Evolutionary conservation across 2,329 filamentous ascomycete genomes (phyloP).

Genomic region (Pseudogymnoascus sp.): DNA sequence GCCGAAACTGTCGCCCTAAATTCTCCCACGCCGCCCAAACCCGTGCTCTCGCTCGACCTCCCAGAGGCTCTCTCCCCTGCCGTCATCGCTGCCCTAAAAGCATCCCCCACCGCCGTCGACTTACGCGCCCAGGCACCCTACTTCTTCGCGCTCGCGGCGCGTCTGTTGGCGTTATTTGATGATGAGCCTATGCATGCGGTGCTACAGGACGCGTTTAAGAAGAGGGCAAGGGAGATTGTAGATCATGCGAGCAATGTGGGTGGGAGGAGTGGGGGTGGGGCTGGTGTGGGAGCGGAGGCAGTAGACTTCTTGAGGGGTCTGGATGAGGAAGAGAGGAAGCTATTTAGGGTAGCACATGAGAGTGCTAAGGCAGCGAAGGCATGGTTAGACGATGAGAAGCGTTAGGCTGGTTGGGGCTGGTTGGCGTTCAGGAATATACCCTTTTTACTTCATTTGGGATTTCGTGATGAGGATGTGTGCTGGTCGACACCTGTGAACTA

Average conservation of each 20-base stretch:
- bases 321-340: constrained; percentile 76
- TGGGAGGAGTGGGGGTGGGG: constrained; percentile 60
- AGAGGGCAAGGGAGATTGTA: constrained; percentile 70
- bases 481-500: not conserved
- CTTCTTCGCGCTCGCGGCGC: constrained; percentile 77
- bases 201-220: constrained; percentile 68
- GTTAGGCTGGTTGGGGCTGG: constrained; percentile 16
- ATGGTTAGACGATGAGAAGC: constrained; percentile 47
- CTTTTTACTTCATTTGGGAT: not conserved
- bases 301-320: constrained; percentile 78
- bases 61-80: constrained; percentile 67
- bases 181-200: constrained; percentile 67
- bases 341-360: constrained; percentile 68
- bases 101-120: constrained; percentile 78
- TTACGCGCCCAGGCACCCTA: constrained; percentile 74
- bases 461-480: not conserved
- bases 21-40: constrained; percentile 36
- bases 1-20: constrained; percentile 83
- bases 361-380: constrained; percentile 60
- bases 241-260: constrained; percentile 82
- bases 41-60: constrained; percentile 72
- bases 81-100: constrained; percentile 82
- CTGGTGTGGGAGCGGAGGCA: constrained; percentile 60
- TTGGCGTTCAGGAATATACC: constrained; percentile 11
- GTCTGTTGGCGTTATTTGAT: constrained; percentile 75